phyloP scores from a whole-genome alignment of 2,329 filamentous ascomycete genomes.

The Pseudopyricularia cyperi region DNA sequence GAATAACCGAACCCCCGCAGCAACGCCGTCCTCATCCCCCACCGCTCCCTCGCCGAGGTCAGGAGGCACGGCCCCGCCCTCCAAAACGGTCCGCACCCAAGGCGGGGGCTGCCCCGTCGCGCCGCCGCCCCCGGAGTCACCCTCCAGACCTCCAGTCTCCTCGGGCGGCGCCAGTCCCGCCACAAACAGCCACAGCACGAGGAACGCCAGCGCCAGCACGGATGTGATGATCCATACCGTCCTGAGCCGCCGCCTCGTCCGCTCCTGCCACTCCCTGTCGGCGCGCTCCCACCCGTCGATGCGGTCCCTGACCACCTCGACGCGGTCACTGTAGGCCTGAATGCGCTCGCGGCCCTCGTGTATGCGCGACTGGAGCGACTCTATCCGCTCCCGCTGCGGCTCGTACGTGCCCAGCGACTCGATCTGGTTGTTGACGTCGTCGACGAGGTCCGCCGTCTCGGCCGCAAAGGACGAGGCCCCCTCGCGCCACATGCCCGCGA shows the following conservation, averaged over 20 bases:
- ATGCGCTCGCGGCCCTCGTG: conserved; percentile 45
- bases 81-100: background rate
- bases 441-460: conserved; percentile 45
- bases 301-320: conserved; percentile 48
- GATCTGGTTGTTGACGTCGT: conserved; percentile 48
- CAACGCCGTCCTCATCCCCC: background rate
- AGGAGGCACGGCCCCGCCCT: background rate
- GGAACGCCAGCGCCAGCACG: conserved; percentile 26
- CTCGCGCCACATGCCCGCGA: conserved; percentile 48
- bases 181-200: conserved; percentile 26
- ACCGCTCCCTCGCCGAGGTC: background rate
- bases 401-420: conserved; percentile 48
- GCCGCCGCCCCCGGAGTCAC: background rate
- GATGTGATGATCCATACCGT: conserved; percentile 49
- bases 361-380: conserved; percentile 48
- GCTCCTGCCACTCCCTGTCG: conserved; percentile 56
- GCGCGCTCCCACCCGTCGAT: conserved; percentile 56
- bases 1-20: background rate
- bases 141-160: too few relatives aligned
- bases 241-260: conserved; percentile 48
- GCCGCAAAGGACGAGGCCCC: conserved; percentile 45
- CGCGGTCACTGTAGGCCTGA: conserved; percentile 43
- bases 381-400: conserved; percentile 50
- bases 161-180: background rate
- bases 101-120: background rate